Evolutionary conservation across 1,139 yeast genomes (phyloP).

Genomic region (Magnusiomyces tetraspermus): DNA sequence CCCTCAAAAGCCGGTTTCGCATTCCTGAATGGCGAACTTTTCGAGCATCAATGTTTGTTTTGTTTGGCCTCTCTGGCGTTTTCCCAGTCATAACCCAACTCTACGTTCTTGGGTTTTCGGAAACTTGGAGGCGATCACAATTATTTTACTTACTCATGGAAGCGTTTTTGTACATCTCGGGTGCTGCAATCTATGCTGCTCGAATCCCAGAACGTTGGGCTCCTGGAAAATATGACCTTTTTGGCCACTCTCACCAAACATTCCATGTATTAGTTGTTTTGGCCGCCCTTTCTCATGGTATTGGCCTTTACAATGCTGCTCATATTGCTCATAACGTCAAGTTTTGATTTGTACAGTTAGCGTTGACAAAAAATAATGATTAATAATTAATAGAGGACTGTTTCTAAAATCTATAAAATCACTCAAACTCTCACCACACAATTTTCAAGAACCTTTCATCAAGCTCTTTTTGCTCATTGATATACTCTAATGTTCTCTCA

Average conservation of each 20-base stretch:
- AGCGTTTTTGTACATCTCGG: conserved; percentile 56
- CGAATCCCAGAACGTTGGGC: conserved; percentile 65
- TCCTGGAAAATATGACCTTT: conserved; percentile 61
- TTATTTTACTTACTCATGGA: conserved; percentile 32
- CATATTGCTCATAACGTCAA: background rate
- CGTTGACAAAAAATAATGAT: no score
- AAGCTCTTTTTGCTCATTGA: conserved; percentile 53
- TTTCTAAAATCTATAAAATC: no score
- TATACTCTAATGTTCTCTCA: conserved; percentile 57
- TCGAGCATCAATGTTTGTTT: conserved; percentile 68
- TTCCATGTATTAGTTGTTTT: conserved; percentile 75
- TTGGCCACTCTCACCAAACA: conserved; percentile 83
- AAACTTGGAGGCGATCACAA: background rate
- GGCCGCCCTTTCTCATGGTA: conserved; percentile 72
- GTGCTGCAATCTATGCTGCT: conserved; percentile 70
- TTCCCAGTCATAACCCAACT: background rate
- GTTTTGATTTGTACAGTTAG: no score
- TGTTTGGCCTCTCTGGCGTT: conserved; percentile 69
- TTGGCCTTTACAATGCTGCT: conserved; percentile 42
- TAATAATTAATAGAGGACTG: no score
- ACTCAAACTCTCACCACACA: conserved; percentile 30
- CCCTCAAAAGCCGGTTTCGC: conserved; percentile 58
- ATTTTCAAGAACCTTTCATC: conserved; percentile 57
- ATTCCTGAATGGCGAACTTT: conserved; percentile 63
- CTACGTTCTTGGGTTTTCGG: background rate